Evolutionary conservation across 2,329 filamentous ascomycete species (phyloP), one percentile per base, ranked within the genome.

Genomic region (Fusarium sp.): DNA sequence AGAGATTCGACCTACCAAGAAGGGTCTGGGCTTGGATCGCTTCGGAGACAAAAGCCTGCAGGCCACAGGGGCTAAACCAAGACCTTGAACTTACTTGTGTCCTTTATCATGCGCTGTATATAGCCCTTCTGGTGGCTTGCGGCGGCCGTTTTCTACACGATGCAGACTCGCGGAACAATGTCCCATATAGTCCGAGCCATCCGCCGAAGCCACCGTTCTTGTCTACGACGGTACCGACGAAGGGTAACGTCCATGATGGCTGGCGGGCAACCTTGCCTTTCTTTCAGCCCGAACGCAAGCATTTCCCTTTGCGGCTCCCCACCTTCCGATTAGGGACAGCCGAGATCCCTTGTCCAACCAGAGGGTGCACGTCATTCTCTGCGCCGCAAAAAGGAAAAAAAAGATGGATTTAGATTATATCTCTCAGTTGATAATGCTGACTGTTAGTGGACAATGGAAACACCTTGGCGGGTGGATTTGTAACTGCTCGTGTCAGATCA

Each of bases 351-450:
- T 42, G 40, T 42, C 40, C 40, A 22, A 45, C 29, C 42, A 47
- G 22, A 54, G n/a, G 22, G 35, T 35, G 34, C 56, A 59, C 56
- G 56, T 59, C 34, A 40, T 38, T 38, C 56, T 40, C 56, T 40
- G 34, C 56, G 34, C 22, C 56, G 35, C 54, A 34, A 14, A 34
- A 34, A 13, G 5, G 5, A 34, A 34, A 34, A 34, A 34, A 34
- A 34, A 14, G 11, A 34, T 34, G 31, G 31, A 34, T 37, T 42
- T 13, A 2, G 20, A 37, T 13, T 57, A 57, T 57, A 37, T 57
- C 54, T 57, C 54, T 57, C 54, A 37, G 20, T 57, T 57, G 54
- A 57, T 57, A 57, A 35, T 57, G 54, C 54, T 37, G 54, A 37
- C 31, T 22, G 37, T 57, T 35, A 37, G 54, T 57, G 54, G 54